These are phyloP conservation scores for Fusarium sp. DNA, from an alignment of 2,329 filamentous ascomycete genomes.

Conservation along the genomic window DNA sequence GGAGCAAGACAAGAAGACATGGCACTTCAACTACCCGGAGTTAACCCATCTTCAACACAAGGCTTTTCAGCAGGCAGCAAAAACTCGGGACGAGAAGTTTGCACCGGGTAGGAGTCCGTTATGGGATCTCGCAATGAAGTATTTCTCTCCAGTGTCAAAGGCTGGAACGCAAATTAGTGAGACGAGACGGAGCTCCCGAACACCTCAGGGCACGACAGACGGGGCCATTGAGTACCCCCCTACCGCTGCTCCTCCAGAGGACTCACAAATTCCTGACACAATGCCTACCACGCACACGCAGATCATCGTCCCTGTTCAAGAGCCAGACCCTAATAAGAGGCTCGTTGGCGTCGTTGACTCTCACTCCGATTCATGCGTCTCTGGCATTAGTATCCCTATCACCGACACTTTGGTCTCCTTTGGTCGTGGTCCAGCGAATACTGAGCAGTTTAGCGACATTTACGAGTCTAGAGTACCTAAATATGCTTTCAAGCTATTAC, in stretches of 20 bases:
- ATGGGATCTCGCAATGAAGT: slow-evolving; percentile 69
- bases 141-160: slow-evolving; percentile 63
- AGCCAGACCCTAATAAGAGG: slow-evolving; percentile 52
- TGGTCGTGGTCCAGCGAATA: slow-evolving; percentile 79
- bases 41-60: slow-evolving; percentile 71
- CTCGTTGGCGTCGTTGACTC: slow-evolving; percentile 75
- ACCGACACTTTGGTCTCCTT: slow-evolving; percentile 78
- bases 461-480: slow-evolving; percentile 82
- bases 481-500: slow-evolving; percentile 80
- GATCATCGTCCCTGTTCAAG: slow-evolving; percentile 52
- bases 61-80: slow-evolving; percentile 66
- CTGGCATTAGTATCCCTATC: slow-evolving; percentile 72
- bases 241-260: slow-evolving; percentile 47
- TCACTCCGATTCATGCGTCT: slow-evolving; percentile 72
- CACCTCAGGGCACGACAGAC: slow-evolving; percentile 42
- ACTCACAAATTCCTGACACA: slow-evolving; percentile 52
- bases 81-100: slow-evolving; percentile 65
- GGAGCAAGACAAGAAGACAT: slow-evolving; percentile 66
- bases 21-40: slow-evolving; percentile 72
- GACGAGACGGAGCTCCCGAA: slow-evolving; percentile 21
- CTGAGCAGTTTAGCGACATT: slow-evolving; percentile 70
- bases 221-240: slow-evolving; percentile 48
- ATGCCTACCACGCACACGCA: slow-evolving; percentile 53
- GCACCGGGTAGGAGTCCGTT: slow-evolving; percentile 62
- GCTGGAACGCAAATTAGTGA: slow-evolving; percentile 26